Conservation (phyloP, 1,139 yeast genomes). For the Blastobotrys raffinosifermentans region DNA sequence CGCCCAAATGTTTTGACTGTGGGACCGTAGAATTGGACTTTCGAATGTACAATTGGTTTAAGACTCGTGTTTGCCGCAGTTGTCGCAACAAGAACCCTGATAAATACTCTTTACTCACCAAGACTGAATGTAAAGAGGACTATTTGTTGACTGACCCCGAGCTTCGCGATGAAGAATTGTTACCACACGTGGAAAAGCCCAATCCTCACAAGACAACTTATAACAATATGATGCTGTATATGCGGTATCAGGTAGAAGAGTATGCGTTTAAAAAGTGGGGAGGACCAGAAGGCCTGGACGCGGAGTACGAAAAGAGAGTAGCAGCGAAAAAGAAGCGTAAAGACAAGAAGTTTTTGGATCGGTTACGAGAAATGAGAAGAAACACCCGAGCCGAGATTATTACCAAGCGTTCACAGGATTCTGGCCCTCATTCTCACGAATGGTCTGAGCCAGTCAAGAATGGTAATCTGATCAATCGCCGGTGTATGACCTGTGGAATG, state of each 20-base stretch:
- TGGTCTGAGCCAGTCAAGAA: slow-evolving; percentile 60
- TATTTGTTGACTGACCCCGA: slow-evolving; percentile 92
- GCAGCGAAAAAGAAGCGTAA: slow-evolving; percentile 62
- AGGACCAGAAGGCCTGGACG: slow-evolving; percentile 76
- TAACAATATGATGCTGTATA: slow-evolving; percentile 86
- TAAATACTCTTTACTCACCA: slow-evolving; percentile 82
- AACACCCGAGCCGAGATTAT: slow-evolving; percentile 90
- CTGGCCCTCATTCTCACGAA: slow-evolving; percentile 62
- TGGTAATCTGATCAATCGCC: slow-evolving; percentile 48
- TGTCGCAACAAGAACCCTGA: slow-evolving; percentile 75
- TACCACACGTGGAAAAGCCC: slow-evolving; percentile 80
- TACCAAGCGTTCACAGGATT: slow-evolving; percentile 52
- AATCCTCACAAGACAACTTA: slow-evolving; percentile 89
- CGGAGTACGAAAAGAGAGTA: slow-evolving; percentile 87
- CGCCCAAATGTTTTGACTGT: slow-evolving; percentile 83
- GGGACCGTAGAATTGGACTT: slow-evolving; percentile 68
- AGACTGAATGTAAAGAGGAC: slow-evolving; percentile 92
- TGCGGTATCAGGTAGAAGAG: slow-evolving; percentile 86
- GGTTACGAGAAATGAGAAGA: slow-evolving; percentile 78
- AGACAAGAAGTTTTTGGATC: slow-evolving; percentile 71
- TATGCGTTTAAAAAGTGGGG: slow-evolving; percentile 96
- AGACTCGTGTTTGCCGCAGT: slow-evolving; percentile 67
- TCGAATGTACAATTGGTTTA: slow-evolving; percentile 60
- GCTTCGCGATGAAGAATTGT: slow-evolving; percentile 57
- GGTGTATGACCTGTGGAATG: slow-evolving; percentile 81